Evolutionary conservation across 495 filamentous ascomycete species (phyloP), one percentile per base, ranked within the genome.

Genomic region (Schizothecium vesticola): DNA sequence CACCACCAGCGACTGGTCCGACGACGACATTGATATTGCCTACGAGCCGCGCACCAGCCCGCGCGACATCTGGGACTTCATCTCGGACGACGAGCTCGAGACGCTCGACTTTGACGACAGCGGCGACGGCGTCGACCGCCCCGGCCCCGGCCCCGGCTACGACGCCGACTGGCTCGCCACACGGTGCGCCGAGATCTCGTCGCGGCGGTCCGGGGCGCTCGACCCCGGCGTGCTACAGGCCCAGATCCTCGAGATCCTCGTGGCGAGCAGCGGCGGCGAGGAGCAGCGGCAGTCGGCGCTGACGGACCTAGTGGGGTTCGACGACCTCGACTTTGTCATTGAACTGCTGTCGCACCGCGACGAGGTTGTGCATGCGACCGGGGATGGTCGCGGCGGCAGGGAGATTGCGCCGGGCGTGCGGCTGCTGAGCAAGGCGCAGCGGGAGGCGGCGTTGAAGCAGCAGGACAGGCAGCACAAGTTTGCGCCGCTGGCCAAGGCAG

Each of bases 281-380:
- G 91, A 93, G 23, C 92, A 94, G 71, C 79, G 98, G 9, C 95
- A 98, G 78, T 93, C 92, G 76, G 86, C 86, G 22, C 83, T 99
- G n/a, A 92, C 90, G 0, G 96, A 99, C 73, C 88, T 97, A 66
- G 82, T 98, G 62, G 95, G 95, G 0, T 97, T 92, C 73, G 92
- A 94, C 67, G 94, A 98, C 71, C 80, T 98, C 16, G 93, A 98
- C 65, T 86, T 97, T 65, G 86, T 98, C 36, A 91, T 91, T 67
- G 91, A 96, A 66, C 78, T 98, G 25, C 89, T 97, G 67, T 81
- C 86, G 5, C 90, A 93, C 72, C 83, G 93, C 24, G 74, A 81
- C 60, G 87, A 92, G 61, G 85, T 98, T 31, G 68, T 78, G 61
- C 70, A 81, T 13, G 70, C 76, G 22, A 22, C 75, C 23, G 70